Conservation (phyloP, 208 protist genomes). For the Novymonas esmeraldas region DNA sequence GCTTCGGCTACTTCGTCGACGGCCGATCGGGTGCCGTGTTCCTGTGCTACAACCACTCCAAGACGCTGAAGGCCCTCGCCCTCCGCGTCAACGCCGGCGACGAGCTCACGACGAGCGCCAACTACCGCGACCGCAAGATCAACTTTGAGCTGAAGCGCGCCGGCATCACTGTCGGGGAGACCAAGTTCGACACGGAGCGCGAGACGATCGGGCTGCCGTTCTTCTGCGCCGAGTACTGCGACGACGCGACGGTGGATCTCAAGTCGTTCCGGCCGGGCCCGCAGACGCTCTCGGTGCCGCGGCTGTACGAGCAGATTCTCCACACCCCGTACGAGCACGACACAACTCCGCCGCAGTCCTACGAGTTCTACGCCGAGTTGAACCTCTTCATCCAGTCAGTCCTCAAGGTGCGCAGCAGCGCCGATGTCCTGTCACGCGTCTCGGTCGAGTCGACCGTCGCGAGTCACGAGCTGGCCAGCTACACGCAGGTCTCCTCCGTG, state of each 20-base stretch:
- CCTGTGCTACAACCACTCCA: constrained; percentile 52
- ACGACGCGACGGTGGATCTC: constrained; percentile 59
- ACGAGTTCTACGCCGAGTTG: constrained; percentile 87
- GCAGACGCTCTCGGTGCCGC: constrained; percentile 41
- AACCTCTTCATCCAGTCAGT: constrained; percentile 69
- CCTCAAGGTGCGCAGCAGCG: constrained; percentile 22
- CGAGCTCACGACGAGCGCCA: constrained; percentile 66
- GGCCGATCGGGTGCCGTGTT: constrained; percentile 64
- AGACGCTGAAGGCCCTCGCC: constrained; percentile 23
- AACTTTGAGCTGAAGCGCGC: constrained; percentile 58
- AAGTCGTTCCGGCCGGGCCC: constrained; percentile 39
- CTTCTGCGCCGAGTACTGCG: constrained; percentile 53
- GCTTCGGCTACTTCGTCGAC: constrained; percentile 81
- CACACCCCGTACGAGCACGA: constrained; percentile 35
- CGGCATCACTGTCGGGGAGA: constrained; percentile 52
- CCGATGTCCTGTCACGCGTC: constrained; percentile 20
- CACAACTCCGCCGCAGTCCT: constrained; percentile 32
- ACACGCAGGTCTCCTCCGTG: constrained; percentile 50
- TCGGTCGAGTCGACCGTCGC: constrained; percentile 29
- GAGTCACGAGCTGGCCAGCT: constrained; percentile 73
- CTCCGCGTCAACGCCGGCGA: constrained; percentile 64
- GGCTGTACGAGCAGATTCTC: constrained; percentile 62
- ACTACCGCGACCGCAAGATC: constrained; percentile 63
- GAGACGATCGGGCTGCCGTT: constrained; percentile 68
- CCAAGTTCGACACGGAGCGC: constrained; percentile 53